Base-by-base conservation (phyloP, 176 grass and related monocot species). In the Oryza longistaminata region DNA sequence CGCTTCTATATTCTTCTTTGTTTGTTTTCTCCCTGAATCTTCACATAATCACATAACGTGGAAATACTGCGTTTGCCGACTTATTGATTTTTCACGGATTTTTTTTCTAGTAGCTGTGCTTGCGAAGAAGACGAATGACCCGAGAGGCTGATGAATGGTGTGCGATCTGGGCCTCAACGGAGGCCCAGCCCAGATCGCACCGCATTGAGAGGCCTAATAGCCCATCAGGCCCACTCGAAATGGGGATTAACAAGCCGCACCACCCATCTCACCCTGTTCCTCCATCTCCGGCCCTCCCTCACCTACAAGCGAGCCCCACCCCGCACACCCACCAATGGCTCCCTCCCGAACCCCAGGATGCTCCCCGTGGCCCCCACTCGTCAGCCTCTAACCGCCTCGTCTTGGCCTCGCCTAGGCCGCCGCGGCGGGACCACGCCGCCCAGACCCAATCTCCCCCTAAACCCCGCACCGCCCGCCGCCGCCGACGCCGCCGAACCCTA, bases 401-500 rank as follows among this genome's bases (percentile, higher is more conserved):
- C 84, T 65, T 75, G 76, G 3, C 25, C 84, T 60, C 68, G 49
- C 74, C 46, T 68, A 45, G n/a, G n/a, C n/a, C n/a, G 45, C 74
- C 27, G 68, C 79, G 72, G 52, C 12, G 33, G 48, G 14, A 66
- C 74, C 79, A 90, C 50, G 12, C 1, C 53, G 19, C 39, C 79
- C 74, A 64, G 37, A 25, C 86, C 79, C 37, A 86, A 73, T 83
- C 84, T 75, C 46, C 21, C 37, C 55, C 72, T 50, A 77, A 77
- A 85, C 71, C 76, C 68, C 7, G 22, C 53, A 19, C 15, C 50
- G 61, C 73, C 53, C 53, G 17, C 15, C 50, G 61, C 73, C 53
- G 53, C 4, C 50, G 61, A 68, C 33, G 33, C 3, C 34, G 53
- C 4, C 72, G 45, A 91, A 85, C 90, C 90, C 84, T 89, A 92